phyloP scores from a whole-genome alignment of 1,139 yeast genomes.

The Spathaspora jeffriesii region DNA sequence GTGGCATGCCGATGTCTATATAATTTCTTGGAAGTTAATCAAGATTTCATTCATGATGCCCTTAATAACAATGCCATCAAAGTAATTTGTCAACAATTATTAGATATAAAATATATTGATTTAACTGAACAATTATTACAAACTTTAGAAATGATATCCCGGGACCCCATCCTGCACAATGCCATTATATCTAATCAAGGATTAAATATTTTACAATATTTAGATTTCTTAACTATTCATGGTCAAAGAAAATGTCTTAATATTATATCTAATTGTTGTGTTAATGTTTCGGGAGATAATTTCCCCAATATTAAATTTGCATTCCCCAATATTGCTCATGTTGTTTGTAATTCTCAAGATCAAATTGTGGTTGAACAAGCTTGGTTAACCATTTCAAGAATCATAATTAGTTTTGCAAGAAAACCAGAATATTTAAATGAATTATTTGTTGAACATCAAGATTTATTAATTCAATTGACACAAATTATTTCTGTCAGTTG shows the following conservation, averaged over 20 bases:
- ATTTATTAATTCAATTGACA: conserved; percentile 27
- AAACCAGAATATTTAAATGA: conserved; percentile 47
- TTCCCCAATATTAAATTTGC: conserved; percentile 54
- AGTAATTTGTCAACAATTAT: conserved; percentile 63
- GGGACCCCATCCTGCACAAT: conserved; percentile 50
- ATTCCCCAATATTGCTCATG: conserved; percentile 62
- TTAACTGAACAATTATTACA: conserved; percentile 91
- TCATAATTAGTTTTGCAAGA: conserved; percentile 53
- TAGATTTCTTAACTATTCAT: conserved; percentile 88
- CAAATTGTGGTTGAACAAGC: conserved; percentile 66
- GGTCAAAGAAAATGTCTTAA: conserved; percentile 83
- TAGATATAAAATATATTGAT: conserved; percentile 83
- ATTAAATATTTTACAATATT: conserved; percentile 63
- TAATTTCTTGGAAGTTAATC: conserved; percentile 77
- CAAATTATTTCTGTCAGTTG: conserved; percentile 29
- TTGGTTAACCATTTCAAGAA: conserved; percentile 66
- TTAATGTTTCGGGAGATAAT: conserved; percentile 43
- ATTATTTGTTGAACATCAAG: conserved; percentile 34
- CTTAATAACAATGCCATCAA: conserved; percentile 69
- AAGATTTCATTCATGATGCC: conserved; percentile 64
- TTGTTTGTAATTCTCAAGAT: conserved; percentile 63
- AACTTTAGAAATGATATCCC: conserved; percentile 68
- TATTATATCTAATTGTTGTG: conserved; percentile 78
- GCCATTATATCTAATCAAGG: conserved; percentile 61
- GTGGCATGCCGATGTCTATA: conserved; percentile 86